Percentiles rank a stretch among this genome's conserved stretches.
phyloP scores from a whole-genome alignment of 78 protist genomes.

The Dictyostelium firmibasis region DNA sequence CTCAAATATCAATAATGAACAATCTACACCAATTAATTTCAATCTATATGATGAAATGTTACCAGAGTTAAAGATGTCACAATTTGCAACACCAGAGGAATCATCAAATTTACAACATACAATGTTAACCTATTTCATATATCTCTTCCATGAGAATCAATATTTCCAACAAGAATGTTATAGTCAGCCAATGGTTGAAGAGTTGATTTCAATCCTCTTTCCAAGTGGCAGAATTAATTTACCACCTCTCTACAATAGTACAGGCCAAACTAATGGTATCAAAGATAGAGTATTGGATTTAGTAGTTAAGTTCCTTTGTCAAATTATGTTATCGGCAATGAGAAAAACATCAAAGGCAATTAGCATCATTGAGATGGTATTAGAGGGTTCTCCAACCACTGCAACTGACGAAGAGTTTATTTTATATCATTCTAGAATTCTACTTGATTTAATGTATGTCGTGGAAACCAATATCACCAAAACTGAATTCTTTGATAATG shows the following conservation, averaged over 20 bases:
- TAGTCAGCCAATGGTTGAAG: constrained; percentile 12
- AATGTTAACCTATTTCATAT: constrained; percentile 57
- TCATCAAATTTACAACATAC: constrained; percentile 61
- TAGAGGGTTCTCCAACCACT: constrained; percentile 13
- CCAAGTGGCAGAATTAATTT: constrained; percentile 26
- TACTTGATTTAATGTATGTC: constrained; percentile 32
- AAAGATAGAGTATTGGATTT: constrained; percentile 66
- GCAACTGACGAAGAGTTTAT: constrained; percentile 32
- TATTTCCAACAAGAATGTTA: constrained; percentile 68
- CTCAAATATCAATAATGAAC: not conserved
- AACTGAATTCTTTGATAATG: constrained; percentile 51
- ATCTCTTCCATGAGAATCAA: constrained; percentile 57
- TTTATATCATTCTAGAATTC: constrained; percentile 38
- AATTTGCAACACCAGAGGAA: constrained; percentile 50
- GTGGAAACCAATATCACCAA: constrained; percentile 62
- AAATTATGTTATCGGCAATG: constrained; percentile 49
- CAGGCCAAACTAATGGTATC: not conserved
- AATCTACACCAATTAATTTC: not conserved
- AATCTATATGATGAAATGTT: not conserved
- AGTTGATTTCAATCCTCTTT: constrained; percentile 31
- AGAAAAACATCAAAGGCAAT: constrained; percentile 39
- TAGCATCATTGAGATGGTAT: constrained; percentile 20
- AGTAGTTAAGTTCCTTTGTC: constrained; percentile 60
- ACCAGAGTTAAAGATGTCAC: constrained; percentile 1
- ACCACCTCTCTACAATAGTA: not conserved